Conservation (phyloP, 441 rosid species). For the Brassica balearica region DNA sequence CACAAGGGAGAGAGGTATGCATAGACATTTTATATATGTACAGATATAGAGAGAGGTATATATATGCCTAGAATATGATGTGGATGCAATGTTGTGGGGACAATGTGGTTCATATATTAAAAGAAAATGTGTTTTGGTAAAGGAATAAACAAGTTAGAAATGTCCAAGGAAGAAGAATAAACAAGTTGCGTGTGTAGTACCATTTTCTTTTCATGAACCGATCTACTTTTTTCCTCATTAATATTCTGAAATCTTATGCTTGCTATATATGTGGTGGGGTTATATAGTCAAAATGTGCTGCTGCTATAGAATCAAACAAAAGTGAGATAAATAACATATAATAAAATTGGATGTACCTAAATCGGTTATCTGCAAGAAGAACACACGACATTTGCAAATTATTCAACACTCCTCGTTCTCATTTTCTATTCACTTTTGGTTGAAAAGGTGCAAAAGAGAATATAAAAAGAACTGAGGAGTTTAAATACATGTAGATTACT, state of each 20-base stretch:
- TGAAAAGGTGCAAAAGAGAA: conserved; percentile 25
- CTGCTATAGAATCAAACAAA: conserved; percentile 44
- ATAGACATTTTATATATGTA: neutral
- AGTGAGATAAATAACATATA: neutral
- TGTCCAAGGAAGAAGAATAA: conserved; percentile 49
- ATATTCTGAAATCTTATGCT: conserved; percentile 30
- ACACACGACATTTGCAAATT: conserved; percentile 44
- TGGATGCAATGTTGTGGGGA: conserved; percentile 41
- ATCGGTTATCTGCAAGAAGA: conserved; percentile 33
- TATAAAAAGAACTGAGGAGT: neutral
- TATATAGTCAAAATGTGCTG: conserved; percentile 37
- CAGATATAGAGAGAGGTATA: neutral
- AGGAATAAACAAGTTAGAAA: conserved; percentile 36
- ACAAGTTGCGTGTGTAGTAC: conserved; percentile 46
- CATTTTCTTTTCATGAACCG: conserved; percentile 39
- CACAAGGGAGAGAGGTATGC: too few species aligned
- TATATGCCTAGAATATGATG: conserved; percentile 22
- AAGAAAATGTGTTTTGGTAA: conserved; percentile 10
- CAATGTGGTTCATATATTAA: conserved; percentile 30
- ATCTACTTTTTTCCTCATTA: conserved; percentile 31
- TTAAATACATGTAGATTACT: conserved; percentile 19
- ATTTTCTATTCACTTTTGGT: conserved; percentile 14
- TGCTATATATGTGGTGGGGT: conserved; percentile 35
- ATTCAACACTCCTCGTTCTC: conserved; percentile 27
- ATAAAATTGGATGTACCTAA: conserved; percentile 28